Conservation (phyloP, 306 rosid genomes). For the Vicia villosa region DNA sequence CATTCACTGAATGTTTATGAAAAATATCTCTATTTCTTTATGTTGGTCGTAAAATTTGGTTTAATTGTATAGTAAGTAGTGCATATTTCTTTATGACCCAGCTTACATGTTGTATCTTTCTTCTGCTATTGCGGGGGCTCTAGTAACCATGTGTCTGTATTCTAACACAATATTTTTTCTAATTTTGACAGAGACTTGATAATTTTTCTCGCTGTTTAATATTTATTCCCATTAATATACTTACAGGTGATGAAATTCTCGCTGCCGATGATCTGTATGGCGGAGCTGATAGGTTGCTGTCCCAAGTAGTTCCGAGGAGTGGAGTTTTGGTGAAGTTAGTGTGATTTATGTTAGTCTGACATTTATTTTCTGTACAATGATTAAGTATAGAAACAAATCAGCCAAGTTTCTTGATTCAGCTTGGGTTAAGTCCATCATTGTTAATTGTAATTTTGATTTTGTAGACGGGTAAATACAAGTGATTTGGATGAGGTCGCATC, state of each 20-base stretch:
- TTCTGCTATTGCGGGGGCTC: not conserved
- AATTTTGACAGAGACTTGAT: constrained; percentile 3
- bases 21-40: constrained; percentile 3
- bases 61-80: not conserved
- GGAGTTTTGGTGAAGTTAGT: constrained; percentile 90
- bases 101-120: not conserved
- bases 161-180: not conserved
- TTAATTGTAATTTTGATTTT: constrained; percentile 38
- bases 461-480: constrained; percentile 81
- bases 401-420: constrained; percentile 28
- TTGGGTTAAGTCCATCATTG: not conserved
- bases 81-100: not conserved
- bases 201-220: constrained; percentile 15
- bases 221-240: constrained; percentile 30
- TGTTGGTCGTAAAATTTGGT: constrained; percentile 17
- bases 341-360: constrained; percentile 35
- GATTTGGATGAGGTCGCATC: constrained; percentile 82
- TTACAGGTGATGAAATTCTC: constrained; percentile 83
- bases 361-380: not conserved
- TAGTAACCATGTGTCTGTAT: not conserved
- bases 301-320: constrained; percentile 73
- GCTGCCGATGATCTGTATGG: constrained; percentile 92
- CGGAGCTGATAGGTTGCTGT: constrained; percentile 82
- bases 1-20: constrained; percentile 8
- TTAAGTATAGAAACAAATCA: constrained; percentile 23